Evolutionary conservation across 306 rosid genomes (phyloP), one percentile per base, ranked within the genome.

Genomic region (Pueraria montana): DNA sequence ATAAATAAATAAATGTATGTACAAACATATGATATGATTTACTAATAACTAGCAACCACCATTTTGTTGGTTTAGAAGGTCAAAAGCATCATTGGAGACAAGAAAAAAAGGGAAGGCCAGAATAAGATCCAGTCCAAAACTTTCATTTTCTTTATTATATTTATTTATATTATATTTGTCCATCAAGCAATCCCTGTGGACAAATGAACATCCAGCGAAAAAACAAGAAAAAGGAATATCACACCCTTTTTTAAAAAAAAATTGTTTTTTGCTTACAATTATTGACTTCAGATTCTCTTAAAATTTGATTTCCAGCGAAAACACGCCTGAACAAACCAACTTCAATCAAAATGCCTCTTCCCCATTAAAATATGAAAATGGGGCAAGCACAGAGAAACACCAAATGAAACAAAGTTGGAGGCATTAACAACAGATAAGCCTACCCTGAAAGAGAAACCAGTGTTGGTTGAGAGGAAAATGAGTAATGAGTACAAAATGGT

Each of bases 81-180:
- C 88, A 83, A 76, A 79, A 76, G 74, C 81, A 82, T 82, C 76
- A 85, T 88, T 75, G 72, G 73, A 81, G 79, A 85, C 87, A 71
- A 88, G 40, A 14, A 74, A 79, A 72, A 38, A 75, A 13, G 79
- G 36, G 56, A 48, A 48, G 32, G 69, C 77, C 46, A 34, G 63
- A 76, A 79, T 86, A 72, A 84, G 89, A 87, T 84, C 87, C 88
- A 76, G 77, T 49, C 58, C 87, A 80, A 68, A 79, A 67, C 83
- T 74, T 76, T 72, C 52, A 70, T 59, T 73, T 32, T 64, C 56
- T 42, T 73, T 84, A 63, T 62, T 66, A 55, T 21, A 72, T 72
- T 75, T 38, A 18, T 5, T 52, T 62, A 46, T 71, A 77, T 77
- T 83, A 70, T 78, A 83, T 83, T 64, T 16, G 56, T 81, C 18